A percentile compares a stretch with the other conserved stretches of the same genome.
Conservation (phyloP, 176 grass and related monocot species). For the Cenchrus americanus region DNA sequence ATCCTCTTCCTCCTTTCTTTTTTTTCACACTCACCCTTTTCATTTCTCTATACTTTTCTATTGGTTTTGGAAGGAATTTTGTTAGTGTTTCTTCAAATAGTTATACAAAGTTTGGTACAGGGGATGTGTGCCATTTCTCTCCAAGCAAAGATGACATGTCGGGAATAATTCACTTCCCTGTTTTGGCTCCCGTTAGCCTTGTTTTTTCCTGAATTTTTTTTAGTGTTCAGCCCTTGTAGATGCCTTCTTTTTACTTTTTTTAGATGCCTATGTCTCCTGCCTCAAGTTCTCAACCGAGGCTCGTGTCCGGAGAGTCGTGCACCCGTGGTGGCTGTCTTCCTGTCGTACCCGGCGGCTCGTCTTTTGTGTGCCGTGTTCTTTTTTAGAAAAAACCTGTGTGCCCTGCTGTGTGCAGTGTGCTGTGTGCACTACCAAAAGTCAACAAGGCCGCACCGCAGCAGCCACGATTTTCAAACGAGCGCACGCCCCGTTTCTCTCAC, state of each 20-base stretch:
- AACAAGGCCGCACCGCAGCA: neutral
- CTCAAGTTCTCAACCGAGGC: neutral
- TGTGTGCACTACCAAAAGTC: neutral
- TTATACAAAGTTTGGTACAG: neutral
- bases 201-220: neutral
- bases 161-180: neutral
- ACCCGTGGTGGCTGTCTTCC: neutral
- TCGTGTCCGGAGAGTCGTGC: too few species aligned
- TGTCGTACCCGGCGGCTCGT: neutral
- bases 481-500: neutral
- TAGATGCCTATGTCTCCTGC: neutral
- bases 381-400: too few species aligned
- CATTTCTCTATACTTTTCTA: neutral
- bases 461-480: neutral
- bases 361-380: too few species aligned
- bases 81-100: neutral
- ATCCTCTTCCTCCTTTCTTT: too few species aligned
- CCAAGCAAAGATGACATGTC: too few species aligned
- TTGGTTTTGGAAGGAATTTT: neutral
- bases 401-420: too few species aligned
- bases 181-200: neutral
- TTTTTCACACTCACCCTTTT: neutral
- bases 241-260: neutral
- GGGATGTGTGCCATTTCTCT: too few species aligned
- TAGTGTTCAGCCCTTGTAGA: neutral